phyloP scores from a whole-genome alignment of 306 rosid species.

The Ammopiptanthus mongolicus region DNA sequence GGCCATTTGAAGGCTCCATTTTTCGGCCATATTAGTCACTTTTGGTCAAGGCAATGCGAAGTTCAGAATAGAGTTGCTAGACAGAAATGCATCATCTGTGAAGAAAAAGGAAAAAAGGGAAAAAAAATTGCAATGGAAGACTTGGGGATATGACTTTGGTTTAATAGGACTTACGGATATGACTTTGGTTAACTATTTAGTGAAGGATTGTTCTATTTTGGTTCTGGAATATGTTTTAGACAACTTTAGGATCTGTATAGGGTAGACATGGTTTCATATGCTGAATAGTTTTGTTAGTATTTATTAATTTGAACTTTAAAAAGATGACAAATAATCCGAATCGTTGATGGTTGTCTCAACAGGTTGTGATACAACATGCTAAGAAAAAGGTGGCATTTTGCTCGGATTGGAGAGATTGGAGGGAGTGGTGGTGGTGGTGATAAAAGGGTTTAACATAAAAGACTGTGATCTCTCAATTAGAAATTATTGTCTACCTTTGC shows the following conservation, averaged over 20 bases:
- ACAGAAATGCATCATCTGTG: background rate
- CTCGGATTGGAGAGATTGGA: background rate
- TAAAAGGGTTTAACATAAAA: background rate
- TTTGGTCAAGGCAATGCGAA: background rate
- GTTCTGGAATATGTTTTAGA: background rate
- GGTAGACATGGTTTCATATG: constrained; percentile 10
- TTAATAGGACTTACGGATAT: background rate
- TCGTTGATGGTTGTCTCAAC: background rate
- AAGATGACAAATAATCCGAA: background rate
- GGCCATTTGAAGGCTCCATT: constrained; percentile 30
- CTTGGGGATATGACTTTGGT: background rate
- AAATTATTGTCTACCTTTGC: background rate
- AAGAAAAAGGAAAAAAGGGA: background rate
- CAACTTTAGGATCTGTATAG: constrained; percentile 11
- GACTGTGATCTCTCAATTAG: background rate
- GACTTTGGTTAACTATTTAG: background rate
- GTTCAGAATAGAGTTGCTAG: background rate
- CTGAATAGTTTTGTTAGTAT: background rate
- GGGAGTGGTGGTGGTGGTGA: background rate
- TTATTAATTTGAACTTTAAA: constrained; percentile 7
- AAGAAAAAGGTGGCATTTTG: background rate
- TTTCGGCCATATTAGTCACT: background rate
- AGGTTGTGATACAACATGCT: background rate
- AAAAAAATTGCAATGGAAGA: background rate
- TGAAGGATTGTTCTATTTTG: constrained; percentile 14